Base-by-base conservation (phyloP, 1,139 yeast species). In the Protomyces inouyei region DNA sequence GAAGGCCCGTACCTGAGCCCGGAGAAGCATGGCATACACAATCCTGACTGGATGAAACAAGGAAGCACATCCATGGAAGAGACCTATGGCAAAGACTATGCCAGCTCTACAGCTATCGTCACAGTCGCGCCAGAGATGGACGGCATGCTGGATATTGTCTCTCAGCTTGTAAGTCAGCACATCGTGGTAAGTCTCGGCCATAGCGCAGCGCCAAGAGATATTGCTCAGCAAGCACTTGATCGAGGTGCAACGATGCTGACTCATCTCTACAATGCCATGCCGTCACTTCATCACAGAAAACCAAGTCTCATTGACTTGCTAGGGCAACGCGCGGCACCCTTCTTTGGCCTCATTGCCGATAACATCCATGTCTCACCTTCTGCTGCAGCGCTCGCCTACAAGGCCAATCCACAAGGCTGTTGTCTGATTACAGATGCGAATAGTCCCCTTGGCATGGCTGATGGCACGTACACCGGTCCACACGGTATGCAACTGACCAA, bases 221-320 rank as follows among this genome's bases (percentile, higher is more conserved):
- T 81, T 21, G 84, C 82, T 10, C 70, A 80, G 23, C 75, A 78
- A 65, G 87, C 87, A 0, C 76, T 83, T 37, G 74, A 76, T 23
- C 72, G 77, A 21, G 87, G 87, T 36, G 85, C 85, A 25, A 73
- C 81, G 36, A 83, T 84, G 86, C 77, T 84, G 60, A 84, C 88
- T 4, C 88, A 84, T 71, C 77, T 84, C 67, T 84, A 82, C 73
- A 84, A 84, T 70, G 88, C 88, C 69, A 84, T 84, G 88, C 85
- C 86, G 2, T 85, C 82, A 71, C 85, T 85, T 1, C 87, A 83
- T 70, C 87, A 84, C 70, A 76, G 88, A 70, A 82, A 83, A 60
- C 83, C 83, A 9, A 87, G 87, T 14, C 81, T 83, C 18, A 78
- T 83, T 43, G 87, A 87, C 3, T 76, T 84, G 55, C 77, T 83